Evolutionary conservation across 1,284 basidiomycete genomes (phyloP).

Genomic region (Rhodotorula sp.): DNA sequence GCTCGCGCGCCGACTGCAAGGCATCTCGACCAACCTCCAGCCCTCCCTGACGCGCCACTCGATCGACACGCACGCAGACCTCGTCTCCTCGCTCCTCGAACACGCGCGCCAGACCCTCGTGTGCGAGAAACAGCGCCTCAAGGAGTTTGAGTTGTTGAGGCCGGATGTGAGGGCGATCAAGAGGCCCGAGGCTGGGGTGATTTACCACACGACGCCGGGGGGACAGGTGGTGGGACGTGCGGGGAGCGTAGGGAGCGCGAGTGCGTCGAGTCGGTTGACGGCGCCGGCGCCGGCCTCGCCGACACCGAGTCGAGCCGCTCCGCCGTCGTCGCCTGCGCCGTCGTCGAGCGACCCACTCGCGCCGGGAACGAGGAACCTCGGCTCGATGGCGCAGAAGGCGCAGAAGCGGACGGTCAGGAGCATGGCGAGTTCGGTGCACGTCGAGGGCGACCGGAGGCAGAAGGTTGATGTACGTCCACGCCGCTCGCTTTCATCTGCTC

Average conservation of each 20-base stretch:
- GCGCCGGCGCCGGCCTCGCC: not conserved
- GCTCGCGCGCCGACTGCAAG: constrained; percentile 73
- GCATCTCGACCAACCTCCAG: constrained; percentile 87
- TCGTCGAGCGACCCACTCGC: constrained; percentile 7
- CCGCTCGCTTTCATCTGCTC: not conserved
- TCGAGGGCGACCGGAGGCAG: constrained; percentile 34
- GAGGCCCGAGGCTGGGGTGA: constrained; percentile 37
- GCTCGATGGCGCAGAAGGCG: constrained; percentile 23
- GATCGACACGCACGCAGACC: constrained; percentile 79
- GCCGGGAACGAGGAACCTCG: not conserved
- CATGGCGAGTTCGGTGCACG: constrained; percentile 40
- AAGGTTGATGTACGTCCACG: constrained; percentile 30
- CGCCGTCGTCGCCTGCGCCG: not conserved
- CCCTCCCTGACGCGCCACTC: constrained; percentile 77
- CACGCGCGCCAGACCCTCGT: constrained; percentile 84
- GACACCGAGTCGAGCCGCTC: not conserved
- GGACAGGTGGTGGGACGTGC: not conserved
- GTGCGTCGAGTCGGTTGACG: not conserved
- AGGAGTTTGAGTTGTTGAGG: constrained; percentile 79
- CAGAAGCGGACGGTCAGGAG: constrained; percentile 33
- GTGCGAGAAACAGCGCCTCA: constrained; percentile 81
- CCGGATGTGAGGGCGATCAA: constrained; percentile 68
- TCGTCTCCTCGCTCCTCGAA: constrained; percentile 80
- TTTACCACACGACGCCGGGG: constrained; percentile 39
- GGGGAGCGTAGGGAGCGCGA: not conserved